phyloP scores from a whole-genome alignment of 2,329 filamentous ascomycete genomes.

The Apiospora kogelbergensis region DNA sequence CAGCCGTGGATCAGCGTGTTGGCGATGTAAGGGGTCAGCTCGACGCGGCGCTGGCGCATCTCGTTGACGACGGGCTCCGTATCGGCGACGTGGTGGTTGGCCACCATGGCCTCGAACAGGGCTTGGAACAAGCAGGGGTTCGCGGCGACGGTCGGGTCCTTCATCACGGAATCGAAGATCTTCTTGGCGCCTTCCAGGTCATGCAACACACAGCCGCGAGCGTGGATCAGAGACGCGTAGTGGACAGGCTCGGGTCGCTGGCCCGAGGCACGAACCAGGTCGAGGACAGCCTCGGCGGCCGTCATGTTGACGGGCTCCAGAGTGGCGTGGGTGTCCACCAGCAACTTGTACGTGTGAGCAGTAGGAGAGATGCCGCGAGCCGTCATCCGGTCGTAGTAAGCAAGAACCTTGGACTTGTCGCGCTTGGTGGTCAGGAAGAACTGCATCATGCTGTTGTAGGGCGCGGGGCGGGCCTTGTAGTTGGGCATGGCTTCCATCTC shows the following conservation, averaged over 20 bases:
- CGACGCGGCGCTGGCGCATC: conserved; percentile 73
- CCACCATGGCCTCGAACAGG: conserved; percentile 95
- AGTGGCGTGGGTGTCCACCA: conserved; percentile 93
- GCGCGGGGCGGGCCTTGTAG: conserved; percentile 95
- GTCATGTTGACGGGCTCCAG: conserved; percentile 88
- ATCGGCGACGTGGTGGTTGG: conserved; percentile 80
- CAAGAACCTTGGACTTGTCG: conserved; percentile 88
- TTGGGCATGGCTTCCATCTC: conserved; percentile 99
- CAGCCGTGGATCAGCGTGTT: conserved; percentile 98
- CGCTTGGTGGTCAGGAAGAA: conserved; percentile 98
- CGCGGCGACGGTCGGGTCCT: conserved; percentile 63
- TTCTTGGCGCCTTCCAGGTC: conserved; percentile 81
- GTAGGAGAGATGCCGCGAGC: conserved; percentile 84
- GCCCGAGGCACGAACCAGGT: conserved; percentile 72
- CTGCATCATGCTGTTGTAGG: conserved; percentile 99
- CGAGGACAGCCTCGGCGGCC: conserved; percentile 81
- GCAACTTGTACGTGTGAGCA: conserved; percentile 94
- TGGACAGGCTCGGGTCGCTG: conserved; percentile 87
- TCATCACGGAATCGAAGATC: conserved; percentile 79
- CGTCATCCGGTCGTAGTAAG: conserved; percentile 95
- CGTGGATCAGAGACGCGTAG: conserved; percentile 93
- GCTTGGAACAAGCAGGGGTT: conserved; percentile 93
- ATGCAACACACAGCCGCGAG: conserved; percentile 89
- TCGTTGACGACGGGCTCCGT: conserved; percentile 72
- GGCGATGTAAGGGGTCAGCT: conserved; percentile 95